phyloP scores from a whole-genome alignment of 2,329 filamentous ascomycete genomes.

The Aspergillus persii region DNA sequence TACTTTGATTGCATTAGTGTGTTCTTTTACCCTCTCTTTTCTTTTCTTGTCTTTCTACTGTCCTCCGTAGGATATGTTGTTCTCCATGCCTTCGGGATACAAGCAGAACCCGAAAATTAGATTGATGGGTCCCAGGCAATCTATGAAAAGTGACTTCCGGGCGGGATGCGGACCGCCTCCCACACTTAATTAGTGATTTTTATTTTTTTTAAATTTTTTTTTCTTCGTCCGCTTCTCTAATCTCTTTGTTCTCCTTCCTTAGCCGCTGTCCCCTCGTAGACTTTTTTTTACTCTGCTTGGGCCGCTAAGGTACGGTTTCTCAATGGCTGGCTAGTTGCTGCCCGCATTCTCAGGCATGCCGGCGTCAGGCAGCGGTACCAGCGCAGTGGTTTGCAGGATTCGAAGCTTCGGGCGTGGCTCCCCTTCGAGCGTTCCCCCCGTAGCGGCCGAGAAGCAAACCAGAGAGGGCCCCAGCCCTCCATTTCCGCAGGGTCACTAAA shows the following conservation, averaged over 20 bases:
- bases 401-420: conserved; percentile 15
- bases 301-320: conserved; percentile 11
- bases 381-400: conserved; percentile 21
- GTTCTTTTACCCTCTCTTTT: neutral
- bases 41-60: neutral
- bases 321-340: conserved; percentile 7
- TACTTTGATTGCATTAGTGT: neutral
- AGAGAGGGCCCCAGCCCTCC: conserved; percentile 6
- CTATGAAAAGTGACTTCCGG: conserved; percentile 20
- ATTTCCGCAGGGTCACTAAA: conserved; percentile 9
- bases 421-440: conserved; percentile 10
- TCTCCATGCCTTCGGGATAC: too few species aligned
- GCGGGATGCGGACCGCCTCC: conserved; percentile 25
- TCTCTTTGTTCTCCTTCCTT: neutral
- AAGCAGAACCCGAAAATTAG: neutral
- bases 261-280: neutral
- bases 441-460: conserved; percentile 16
- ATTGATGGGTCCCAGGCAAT: conserved; percentile 3
- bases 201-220: conserved; percentile 12
- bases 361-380: conserved; percentile 14
- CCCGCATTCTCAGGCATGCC: conserved; percentile 9
- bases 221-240: neutral
- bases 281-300: neutral
- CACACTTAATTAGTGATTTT: conserved; percentile 13
- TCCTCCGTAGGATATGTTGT: neutral